Evolutionary conservation across 495 filamentous ascomycete species (phyloP), one percentile per base, ranked within the genome.

Genomic region (Aspergillus cristatus): DNA sequence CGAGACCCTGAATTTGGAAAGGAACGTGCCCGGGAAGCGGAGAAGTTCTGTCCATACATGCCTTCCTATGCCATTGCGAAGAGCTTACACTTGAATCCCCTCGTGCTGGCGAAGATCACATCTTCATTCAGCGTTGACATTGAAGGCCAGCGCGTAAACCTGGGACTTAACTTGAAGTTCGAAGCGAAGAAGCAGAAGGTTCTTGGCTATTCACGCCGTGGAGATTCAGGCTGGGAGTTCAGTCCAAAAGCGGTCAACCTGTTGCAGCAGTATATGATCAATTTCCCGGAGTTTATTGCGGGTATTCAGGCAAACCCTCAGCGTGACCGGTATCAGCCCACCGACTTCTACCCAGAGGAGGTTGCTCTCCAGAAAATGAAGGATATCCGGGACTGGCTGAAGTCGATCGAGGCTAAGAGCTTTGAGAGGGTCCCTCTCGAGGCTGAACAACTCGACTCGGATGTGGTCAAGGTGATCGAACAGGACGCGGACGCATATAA

Each of bases 151-250:
- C 75, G 81, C 32, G 72, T 93, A 28, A 97, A 99, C 48, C 66
- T 99, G 11, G 93, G 93, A 7, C 68, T 99, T 28, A 99, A 97
- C 53, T 67, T 99, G 41, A 99, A 99, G 54, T 97, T 97, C 40
- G 90, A 99, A 57, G 82, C 81, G 0, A 86, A 80, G 60, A 93
- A 96, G 62, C 76, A 86, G 38, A 99, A 99, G 59, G 93, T 99
- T 4, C 70, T 97, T 12, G 93, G 93, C 4, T 99, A 96, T 55
- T 94, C 90, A 13, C 86, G 87, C 42, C 84, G 84, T 34, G 78
- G 77, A 13, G 69, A 76, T 10, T 79, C 72, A 11, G 93, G 93
- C 7, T 99, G 93, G 93, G 93, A 97, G 59, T 97, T 91, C 53
- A 94, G 86, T 50, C 70, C 75, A 37, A 86, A 89, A 48, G 86